Evolutionary conservation across 805 yeast species (phyloP), one percentile per base, ranked within the genome.

Genomic region (Myxozyma monticola): DNA sequence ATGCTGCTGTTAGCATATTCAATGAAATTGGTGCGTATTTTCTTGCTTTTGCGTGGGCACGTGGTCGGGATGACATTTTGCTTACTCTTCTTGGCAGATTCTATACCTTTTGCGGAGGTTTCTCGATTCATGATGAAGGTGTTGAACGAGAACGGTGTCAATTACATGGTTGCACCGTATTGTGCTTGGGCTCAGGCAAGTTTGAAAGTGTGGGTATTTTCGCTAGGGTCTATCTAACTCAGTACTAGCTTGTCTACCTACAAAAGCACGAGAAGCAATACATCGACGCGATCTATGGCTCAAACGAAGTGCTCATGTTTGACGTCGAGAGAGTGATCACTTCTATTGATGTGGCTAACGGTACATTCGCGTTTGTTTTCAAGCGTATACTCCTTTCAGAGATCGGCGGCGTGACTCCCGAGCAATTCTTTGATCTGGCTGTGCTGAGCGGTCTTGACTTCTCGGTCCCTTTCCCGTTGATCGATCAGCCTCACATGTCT

Each of bases 81-180:
- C n/a, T n/a, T n/a, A n/a, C n/a, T 17, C 31, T 8, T 20, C n/a
- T 22, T 8, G 17, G 22, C 24, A 51, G 57, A 47, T n/a, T 33
- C 57, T 2, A 43, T 51, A 20, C 40, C 52, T 5, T 36, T 51
- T 24, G 15, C 49, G 18, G 45, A 43, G n/a, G 41, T 51, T 7
- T 34, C 56, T 15, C 29, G 52, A 21, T 47, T 28, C 24, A 30
- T 88, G 54, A 71, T 85, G 50, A 68, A 72, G 21, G 76, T 78
- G 47, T 78, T 91, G 50, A 73, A 75, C 31, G 76, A 75, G 18
- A 72, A 75, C 42, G 76, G 72, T 2, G 68, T 87, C 10, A 84
- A 83, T 51, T 90, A 77, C 63, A 68, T 88, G 49, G 79, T 89
- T 10, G 85, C 96, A 30, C 98, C 98, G 4, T 89, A 81, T 63